Evolutionary conservation across 129 eudicot species (phyloP).

Genomic region (Artemisia argyi): DNA sequence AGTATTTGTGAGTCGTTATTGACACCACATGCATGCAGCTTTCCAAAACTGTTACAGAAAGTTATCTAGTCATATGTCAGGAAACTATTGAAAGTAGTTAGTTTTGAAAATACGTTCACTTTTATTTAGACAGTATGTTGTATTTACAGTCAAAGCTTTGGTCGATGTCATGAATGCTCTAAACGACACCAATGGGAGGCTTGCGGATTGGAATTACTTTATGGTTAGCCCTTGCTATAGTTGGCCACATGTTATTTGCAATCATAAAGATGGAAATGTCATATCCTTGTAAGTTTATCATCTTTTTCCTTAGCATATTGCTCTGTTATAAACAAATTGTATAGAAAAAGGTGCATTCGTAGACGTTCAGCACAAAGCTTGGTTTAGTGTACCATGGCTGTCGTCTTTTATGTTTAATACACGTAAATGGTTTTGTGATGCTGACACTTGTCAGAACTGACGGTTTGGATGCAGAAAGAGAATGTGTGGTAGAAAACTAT

Average conservation of each 20-base stretch:
- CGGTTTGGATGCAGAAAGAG: too few species aligned
- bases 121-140: too few species aligned
- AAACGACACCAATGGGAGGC: constrained; percentile 57
- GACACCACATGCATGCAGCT: too few species aligned
- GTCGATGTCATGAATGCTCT: constrained; percentile 45
- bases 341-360: background rate
- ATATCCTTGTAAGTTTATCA: constrained; percentile 59
- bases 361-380: background rate
- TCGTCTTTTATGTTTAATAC: too few species aligned
- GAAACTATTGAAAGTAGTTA: too few species aligned
- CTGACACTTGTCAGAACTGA: too few species aligned
- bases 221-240: too few species aligned
- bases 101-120: too few species aligned
- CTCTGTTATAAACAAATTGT: background rate
- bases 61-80: too few species aligned
- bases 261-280: constrained; percentile 59
- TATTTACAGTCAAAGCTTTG: constrained; percentile 65
- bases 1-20: too few species aligned
- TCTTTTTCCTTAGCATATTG: background rate
- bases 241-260: constrained; percentile 79
- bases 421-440: background rate
- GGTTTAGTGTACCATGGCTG: background rate
- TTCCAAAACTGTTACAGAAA: too few species aligned
- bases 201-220: constrained; percentile 81
- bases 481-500: too few species aligned